Evolutionary conservation across 2,329 filamentous ascomycete species (phyloP).

Genomic region (Berkeleyomyces basicola): DNA sequence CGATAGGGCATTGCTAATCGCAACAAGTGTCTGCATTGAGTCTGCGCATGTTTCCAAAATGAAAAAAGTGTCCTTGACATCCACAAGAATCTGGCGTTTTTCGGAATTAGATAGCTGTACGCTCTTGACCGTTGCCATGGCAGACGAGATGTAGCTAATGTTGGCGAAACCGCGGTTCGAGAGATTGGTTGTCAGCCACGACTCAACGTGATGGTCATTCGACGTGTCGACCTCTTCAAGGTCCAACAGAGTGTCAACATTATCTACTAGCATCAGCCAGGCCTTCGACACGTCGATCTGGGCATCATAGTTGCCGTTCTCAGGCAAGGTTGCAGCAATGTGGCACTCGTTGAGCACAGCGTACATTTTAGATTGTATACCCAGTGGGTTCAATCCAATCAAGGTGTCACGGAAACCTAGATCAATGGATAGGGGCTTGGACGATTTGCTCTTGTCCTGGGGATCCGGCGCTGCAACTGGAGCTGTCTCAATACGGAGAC

Average conservation of each 20-base stretch:
- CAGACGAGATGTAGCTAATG: constrained; percentile 73
- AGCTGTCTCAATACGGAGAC: constrained; percentile 16
- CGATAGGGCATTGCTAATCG: constrained; percentile 59
- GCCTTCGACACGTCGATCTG: constrained; percentile 59
- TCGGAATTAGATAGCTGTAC: constrained; percentile 33
- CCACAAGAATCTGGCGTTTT: constrained; percentile 56
- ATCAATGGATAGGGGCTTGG: constrained; percentile 50
- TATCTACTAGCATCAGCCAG: constrained; percentile 68
- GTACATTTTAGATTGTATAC: constrained; percentile 56
- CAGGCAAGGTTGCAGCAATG: constrained; percentile 49
- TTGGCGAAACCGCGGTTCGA: constrained; percentile 63
- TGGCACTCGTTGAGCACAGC: constrained; percentile 65
- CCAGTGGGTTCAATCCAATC: constrained; percentile 68
- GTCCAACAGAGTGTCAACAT: constrained; percentile 28
- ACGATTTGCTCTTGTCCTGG: constrained; percentile 13
- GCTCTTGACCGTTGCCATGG: constrained; percentile 49
- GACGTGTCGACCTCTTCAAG: constrained; percentile 11
- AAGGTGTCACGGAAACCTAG: constrained; percentile 68
- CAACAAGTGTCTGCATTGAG: constrained; percentile 82
- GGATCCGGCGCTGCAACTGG: constrained; percentile 15
- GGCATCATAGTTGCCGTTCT: constrained; percentile 45
- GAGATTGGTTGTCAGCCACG: constrained; percentile 25
- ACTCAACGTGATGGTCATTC: constrained; percentile 25
- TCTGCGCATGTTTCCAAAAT: constrained; percentile 92
- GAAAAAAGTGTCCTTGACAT: constrained; percentile 70